Base-by-base conservation (phyloP, 257 asterid genomes). In the Cinchona pubescens region DNA sequence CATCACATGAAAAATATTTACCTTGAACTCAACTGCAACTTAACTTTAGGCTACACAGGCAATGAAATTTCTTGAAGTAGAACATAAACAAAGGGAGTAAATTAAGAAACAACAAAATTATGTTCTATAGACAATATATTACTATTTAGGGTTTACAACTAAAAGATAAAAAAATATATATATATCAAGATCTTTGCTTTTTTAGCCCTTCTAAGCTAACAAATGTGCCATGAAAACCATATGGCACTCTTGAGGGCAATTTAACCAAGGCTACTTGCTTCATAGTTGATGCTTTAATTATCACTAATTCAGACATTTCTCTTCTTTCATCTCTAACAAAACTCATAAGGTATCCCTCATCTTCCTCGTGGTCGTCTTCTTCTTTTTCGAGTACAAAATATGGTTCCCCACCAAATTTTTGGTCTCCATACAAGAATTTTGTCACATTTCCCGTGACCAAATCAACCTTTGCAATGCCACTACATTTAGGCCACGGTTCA, bases 221-320 rank as follows among this genome's bases (percentile, higher is more conserved):
- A 38, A 89, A 89, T 35, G 92, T 86, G 69, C 92, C 92, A 82
- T 87, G 95, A 73, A 89, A 87, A n/a, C 96, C 96, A 69, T 85
- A 90, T 4, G 96, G 92, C 42, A 88, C 92, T 51, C 95, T 85
- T 27, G 72, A 74, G 4, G 92, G 91, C 55, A 90, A 62, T 71
- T 82, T 88, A 37, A 88, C 72, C 38, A 67, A 53, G 32, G 85
- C 87, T 37, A 86, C 86, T 76, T 86, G 79, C 71, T 80, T 59
- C 92, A 90, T 85, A 0, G 43, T 82, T 69, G 87, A 80, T 65
- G 91, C 96, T 35, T 85, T 80, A 64, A 87, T 34, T 75, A 89
- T 83, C 45, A 86, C 86, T 3, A 87, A 66, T 62, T 87, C 88
- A 0, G 91, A 89, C 3, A 32, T 71, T 32, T 78, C 86, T 1